Evolutionary conservation across 2,329 filamentous ascomycete species (phyloP), one percentile per base, ranked within the genome.

Genomic region (Thielaviopsis populi): DNA sequence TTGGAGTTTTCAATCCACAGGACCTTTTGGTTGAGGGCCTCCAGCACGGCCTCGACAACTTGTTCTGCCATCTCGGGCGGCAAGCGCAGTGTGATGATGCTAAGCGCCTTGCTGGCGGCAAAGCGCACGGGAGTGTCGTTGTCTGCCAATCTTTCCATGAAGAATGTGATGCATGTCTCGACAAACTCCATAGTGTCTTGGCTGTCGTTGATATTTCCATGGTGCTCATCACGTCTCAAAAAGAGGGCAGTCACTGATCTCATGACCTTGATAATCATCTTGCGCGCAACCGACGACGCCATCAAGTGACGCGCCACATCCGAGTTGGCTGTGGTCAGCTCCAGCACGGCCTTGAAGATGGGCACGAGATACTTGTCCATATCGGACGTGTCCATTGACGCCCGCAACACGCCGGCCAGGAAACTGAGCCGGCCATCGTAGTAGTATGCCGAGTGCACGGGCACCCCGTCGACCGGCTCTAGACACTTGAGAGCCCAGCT

Each of bases 81-180:
- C 7, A 99, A 75, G 68, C 88, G 91, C 61, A 95, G 77, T 0
- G 91, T 87, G 68, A 97, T 84, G 62, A 95, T 81, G 73, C 91
- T 95, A 54, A 97, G 81, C 3, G 91, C 88, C 75, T 99, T 99
- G 73, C 91, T 96, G 22, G 92, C 89, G 40, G 92, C 88, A 69
- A 96, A 83, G 43, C 94, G 81, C 13, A 99, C 91, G 0, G 91
- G 90, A 0, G 91, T 96, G 70, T 97, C 91, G 66, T 89, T 88
- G 72, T 99, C 94, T 1, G 84, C 84, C 1, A 97, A 77, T 13
- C 82, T 80, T 66, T 89, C 86, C 2, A 99, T 79, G 2, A 96
- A 79, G 69, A 88, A 85, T 63, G 91, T 88, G 68, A 99, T 90
- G 3, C 88, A 83, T 37, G 86, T 85, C 74, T 97, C 92, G 17